Percentiles rank a stretch among this genome's conserved stretches.
phyloP scores from a whole-genome alignment of 129 eudicot genomes.

The Sambucus nigra region DNA sequence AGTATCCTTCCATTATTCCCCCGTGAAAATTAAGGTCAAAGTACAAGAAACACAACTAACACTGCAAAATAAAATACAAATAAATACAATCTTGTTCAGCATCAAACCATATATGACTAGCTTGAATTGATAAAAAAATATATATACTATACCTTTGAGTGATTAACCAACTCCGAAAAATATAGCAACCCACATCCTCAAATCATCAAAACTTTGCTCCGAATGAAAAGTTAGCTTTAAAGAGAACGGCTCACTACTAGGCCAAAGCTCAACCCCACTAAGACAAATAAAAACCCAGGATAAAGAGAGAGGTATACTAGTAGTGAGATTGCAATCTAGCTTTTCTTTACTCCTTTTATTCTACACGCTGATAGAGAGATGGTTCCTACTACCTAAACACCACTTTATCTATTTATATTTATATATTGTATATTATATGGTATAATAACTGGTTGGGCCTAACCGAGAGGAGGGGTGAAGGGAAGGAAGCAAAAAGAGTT shows the following conservation, averaged over 20 bases:
- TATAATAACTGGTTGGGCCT: slow-evolving; percentile 18
- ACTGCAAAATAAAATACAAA: slow-evolving; percentile 8
- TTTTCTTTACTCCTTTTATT: not conserved
- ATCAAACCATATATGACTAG: too few relatives aligned
- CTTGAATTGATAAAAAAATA: too few relatives aligned
- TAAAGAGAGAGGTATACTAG: slow-evolving; percentile 11
- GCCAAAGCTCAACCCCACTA: not conserved
- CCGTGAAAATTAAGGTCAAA: slow-evolving; percentile 1
- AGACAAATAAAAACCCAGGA: not conserved
- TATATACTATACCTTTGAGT: too few relatives aligned
- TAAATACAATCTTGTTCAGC: too few relatives aligned
- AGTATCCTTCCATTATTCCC: slow-evolving; percentile 33
- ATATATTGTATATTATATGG: slow-evolving; percentile 20
- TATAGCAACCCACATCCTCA: slow-evolving; percentile 15
- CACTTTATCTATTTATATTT: too few relatives aligned
- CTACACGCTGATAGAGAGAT: slow-evolving; percentile 9
- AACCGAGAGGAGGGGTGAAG: slow-evolving; percentile 21
- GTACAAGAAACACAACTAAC: not conserved
- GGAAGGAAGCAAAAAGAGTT: not conserved
- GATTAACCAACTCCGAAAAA: slow-evolving; percentile 14
- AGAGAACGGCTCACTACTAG: too few relatives aligned
- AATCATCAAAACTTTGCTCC: not conserved
- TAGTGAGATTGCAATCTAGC: not conserved
- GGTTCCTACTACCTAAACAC: too few relatives aligned
- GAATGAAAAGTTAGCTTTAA: too few relatives aligned